Evolutionary conservation across 2,329 filamentous ascomycete species (phyloP), one percentile per base, ranked within the genome.

Genomic region (Setomelanomma holmii): DNA sequence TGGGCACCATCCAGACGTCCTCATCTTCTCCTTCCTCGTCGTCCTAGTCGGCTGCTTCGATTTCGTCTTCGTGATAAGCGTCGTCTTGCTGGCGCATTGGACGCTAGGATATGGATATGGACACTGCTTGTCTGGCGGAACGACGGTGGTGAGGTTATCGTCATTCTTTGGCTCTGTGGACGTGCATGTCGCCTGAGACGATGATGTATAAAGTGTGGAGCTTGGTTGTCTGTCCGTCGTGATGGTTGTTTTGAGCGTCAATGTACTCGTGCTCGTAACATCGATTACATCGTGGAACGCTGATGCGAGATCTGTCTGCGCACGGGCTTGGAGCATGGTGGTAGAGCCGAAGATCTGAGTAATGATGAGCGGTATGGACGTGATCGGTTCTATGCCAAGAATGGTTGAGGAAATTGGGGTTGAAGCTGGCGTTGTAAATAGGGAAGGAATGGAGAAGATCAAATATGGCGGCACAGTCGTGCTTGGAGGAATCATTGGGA

Each of bases 51-150:
- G 19, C 33, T 34, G 3, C 16, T 48, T 34, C 39, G 24, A 40
- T 38, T 40, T 49, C 11, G 55, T 50, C 33, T 38, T 49, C 2
- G 55, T 59, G 10, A 52, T 46, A 12, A 60, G 38, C 27, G 56
- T 66, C n/a, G 61, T 68, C 35, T 40, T 51, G 27, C 45, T 33
- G 0, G 58, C 60, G 22, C 68, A 71, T 17, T 64, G 45, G 7
- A 66, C 50, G 0, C 52, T 52, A 0, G 68, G 68, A 20, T 71
- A 67, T 2, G 68, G 68, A 40, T 69, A 72, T n/a, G 66, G 68
- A 51, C 69, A 72, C 16, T 61, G 60, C 5, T 55, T 19, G 27
- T 65, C 64, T 2, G 57, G 30, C 1, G 55, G 48, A 0, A 60
- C 2, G 27, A 44, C 19, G n/a, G 27, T 21, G 11, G 41, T 12